Evolutionary conservation across 2,329 filamentous ascomycete species (phyloP).

Genomic region (Colletotrichum sp.): DNA sequence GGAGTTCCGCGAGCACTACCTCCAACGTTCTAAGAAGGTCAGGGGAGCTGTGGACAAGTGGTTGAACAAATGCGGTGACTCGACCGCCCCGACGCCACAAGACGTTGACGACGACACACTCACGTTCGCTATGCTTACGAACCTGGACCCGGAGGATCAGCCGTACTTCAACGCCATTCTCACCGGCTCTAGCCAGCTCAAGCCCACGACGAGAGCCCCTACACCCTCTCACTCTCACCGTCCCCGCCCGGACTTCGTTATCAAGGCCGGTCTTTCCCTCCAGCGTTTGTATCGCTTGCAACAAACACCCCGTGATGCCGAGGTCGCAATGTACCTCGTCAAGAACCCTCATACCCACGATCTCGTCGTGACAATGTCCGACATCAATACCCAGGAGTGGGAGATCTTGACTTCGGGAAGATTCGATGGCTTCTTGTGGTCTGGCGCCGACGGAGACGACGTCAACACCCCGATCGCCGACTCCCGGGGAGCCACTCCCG

Average conservation of each 20-base stretch:
- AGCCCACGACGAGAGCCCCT: constrained; percentile 65
- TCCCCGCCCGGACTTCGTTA: constrained; percentile 73
- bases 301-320: constrained; percentile 79
- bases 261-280: constrained; percentile 77
- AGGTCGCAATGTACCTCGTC: constrained; percentile 84
- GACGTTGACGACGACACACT: constrained; percentile 95
- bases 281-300: constrained; percentile 84
- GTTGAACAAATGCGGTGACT: constrained; percentile 81
- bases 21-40: constrained; percentile 90
- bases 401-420: constrained; percentile 92
- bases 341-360: constrained; percentile 84
- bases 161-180: constrained; percentile 85
- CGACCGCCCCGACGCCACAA: constrained; percentile 76
- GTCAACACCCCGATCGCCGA: constrained; percentile 43
- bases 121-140: constrained; percentile 91
- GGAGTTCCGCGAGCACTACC: constrained; percentile 90
- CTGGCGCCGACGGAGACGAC: constrained; percentile 76
- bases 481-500: constrained; percentile 58
- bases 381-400: constrained; percentile 94
- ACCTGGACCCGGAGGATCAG: constrained; percentile 76
- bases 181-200: constrained; percentile 62
- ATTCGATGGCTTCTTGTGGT: constrained; percentile 96
- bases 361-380: constrained; percentile 83
- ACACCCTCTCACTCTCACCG: constrained; percentile 68
- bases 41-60: constrained; percentile 90